A percentile compares a stretch with the other conserved stretches of the same genome.
phyloP scores from a whole-genome alignment of 2,329 filamentous ascomycete species.

The Huntiella savannae region DNA sequence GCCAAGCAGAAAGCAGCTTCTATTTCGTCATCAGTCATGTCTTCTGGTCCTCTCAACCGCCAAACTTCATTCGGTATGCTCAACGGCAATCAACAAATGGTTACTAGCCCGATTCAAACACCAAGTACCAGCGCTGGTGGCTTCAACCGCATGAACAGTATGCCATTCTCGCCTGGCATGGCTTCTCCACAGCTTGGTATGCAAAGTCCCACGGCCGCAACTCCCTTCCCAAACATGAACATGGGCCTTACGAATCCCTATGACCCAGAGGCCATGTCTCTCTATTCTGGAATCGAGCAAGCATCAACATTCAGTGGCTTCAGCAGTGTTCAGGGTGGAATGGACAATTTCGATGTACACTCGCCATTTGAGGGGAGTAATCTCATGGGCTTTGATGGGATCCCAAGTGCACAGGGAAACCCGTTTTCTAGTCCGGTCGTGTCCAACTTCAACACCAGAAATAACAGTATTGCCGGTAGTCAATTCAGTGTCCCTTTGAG shows the following conservation, averaged over 20 bases:
- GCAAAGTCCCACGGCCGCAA: background rate
- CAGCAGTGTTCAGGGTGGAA: background rate
- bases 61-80: slow-evolving; percentile 1
- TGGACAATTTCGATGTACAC: background rate
- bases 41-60: background rate
- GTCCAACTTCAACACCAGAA: too few species aligned
- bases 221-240: slow-evolving; percentile 5
- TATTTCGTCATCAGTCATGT: background rate
- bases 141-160: slow-evolving; percentile 2
- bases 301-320: background rate
- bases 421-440: too few species aligned
- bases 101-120: slow-evolving; percentile 4
- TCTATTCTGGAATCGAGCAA: background rate
- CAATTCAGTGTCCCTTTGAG: too few species aligned
- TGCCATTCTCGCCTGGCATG: slow-evolving; percentile 5
- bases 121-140: background rate
- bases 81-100: slow-evolving; percentile 1
- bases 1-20: background rate
- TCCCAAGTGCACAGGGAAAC: too few species aligned
- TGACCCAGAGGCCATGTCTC: slow-evolving; percentile 4
- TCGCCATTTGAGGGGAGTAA: too few species aligned
- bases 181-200: slow-evolving; percentile 5
- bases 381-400: too few species aligned
- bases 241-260: slow-evolving; percentile 1
- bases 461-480: too few species aligned